Evolutionary conservation across 2,329 filamentous ascomycete species (phyloP), one percentile per base, ranked within the genome.

Genomic region (Alternaria dauci): DNA sequence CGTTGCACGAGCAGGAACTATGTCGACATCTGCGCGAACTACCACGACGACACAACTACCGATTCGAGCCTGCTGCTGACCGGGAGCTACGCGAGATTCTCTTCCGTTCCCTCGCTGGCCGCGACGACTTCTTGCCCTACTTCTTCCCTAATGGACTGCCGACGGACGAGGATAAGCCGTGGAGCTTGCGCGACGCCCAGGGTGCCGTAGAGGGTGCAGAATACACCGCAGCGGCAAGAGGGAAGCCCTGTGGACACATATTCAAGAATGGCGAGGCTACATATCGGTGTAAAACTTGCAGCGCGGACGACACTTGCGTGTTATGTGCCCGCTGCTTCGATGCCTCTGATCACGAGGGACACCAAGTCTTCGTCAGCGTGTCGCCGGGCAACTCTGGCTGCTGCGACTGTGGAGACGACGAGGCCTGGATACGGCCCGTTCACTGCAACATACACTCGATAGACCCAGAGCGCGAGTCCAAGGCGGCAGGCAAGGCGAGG

Each of bases 221-320:
- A 78, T 99, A 98, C 76, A 95, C 93, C 20, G 91, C 94, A 68
- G 91, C 91, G 7, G 95, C 95, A 14, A 88, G 93, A 68, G 95
- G 96, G 56, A 96, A 96, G 79, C 90, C 93, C 47, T 99, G 95
- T 77, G 96, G 95, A 4, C 96, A 99, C 82, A 98, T 99, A 64
- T 97, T 99, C 85, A 94, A 94, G 80, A 86, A 88, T 14, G 95
- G 94, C 52, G 95, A 99, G 82, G 94, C 93, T 58, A 94, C 93
- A 60, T 99, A 98, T 78, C 87, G 91, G 71, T 99, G 95, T 84
- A 91, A 93, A 76, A 98, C 94, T 9, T 99, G 95, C 79, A 93
- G 93, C 48, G 89, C 91, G 44, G 96, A 99, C 78, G 94, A 97
- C 67, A 98, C 95, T 0, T 98, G 94, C 79, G 94, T 95, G 51